These are phyloP conservation scores for Phytopythium aichiense DNA, from an alignment of 352 stramenopile species.

Conservation along the genomic window DNA sequence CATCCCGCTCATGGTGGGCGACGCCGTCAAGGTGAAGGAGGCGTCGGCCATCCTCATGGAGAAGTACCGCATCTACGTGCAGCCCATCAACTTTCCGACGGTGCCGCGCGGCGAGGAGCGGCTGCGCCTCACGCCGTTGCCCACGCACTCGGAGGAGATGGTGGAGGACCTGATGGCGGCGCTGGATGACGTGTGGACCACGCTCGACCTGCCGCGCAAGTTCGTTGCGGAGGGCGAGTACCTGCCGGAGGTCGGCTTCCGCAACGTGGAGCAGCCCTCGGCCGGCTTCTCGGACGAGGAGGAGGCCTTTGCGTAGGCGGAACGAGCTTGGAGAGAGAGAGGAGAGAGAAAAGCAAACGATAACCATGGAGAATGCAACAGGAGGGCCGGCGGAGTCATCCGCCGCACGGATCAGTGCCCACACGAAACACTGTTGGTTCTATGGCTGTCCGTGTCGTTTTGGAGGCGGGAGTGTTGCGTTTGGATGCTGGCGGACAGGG, in stretches of 20 bases:
- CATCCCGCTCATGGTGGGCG: constrained; percentile 85
- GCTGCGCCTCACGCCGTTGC: constrained; percentile 82
- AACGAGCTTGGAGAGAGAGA: neutral
- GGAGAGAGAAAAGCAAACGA: neutral
- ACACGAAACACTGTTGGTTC: neutral
- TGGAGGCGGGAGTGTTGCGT: too few species aligned
- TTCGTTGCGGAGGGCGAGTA: constrained; percentile 65
- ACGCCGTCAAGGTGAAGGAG: constrained; percentile 87
- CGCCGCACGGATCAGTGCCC: neutral
- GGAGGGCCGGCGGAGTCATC: neutral
- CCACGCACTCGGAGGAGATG: constrained; percentile 87
- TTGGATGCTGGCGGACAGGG: too few species aligned
- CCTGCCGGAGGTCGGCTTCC: constrained; percentile 76
- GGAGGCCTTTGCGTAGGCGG: constrained; percentile 5
- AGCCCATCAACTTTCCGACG: constrained; percentile 92
- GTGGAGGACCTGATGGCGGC: constrained; percentile 80
- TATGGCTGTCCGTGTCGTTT: neutral
- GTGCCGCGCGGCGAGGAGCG: constrained; percentile 87
- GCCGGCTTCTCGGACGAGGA: constrained; percentile 3
- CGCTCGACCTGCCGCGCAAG: constrained; percentile 68
- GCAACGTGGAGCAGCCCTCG: constrained; percentile 36
- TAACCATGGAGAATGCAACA: neutral
- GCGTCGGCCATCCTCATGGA: constrained; percentile 88
- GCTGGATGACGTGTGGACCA: constrained; percentile 85
- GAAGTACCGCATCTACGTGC: constrained; percentile 89